Evolutionary conservation across 192 early-diverging fungal species (phyloP).

Genomic region (Gaertneriomyces sp.): DNA sequence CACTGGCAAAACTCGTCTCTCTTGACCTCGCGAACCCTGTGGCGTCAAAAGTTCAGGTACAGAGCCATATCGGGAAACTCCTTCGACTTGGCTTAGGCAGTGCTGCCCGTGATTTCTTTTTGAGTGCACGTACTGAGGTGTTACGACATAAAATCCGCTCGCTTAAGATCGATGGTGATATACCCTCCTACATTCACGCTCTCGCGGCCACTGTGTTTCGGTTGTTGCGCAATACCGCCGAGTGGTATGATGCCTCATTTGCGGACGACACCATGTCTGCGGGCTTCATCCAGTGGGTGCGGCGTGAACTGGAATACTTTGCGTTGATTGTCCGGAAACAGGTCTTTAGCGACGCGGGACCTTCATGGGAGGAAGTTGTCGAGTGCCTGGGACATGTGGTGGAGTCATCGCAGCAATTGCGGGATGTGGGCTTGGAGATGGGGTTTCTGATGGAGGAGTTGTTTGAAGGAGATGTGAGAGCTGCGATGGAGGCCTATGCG

Average conservation of each 20-base stretch:
- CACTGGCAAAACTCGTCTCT: slow-evolving; percentile 52
- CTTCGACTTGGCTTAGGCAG: slow-evolving; percentile 65
- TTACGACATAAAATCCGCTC: slow-evolving; percentile 74
- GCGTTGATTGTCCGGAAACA: slow-evolving; percentile 83
- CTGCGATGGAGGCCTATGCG: too few relatives aligned
- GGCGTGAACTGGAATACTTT: slow-evolving; percentile 79
- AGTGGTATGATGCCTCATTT: slow-evolving; percentile 92
- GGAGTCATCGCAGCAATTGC: too few relatives aligned
- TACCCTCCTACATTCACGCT: slow-evolving; percentile 71
- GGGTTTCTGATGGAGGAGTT: too few relatives aligned
- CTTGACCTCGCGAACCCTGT: slow-evolving; percentile 78
- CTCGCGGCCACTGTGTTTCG: slow-evolving; percentile 85
- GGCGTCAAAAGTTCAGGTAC: slow-evolving; percentile 74
- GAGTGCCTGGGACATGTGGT: too few relatives aligned
- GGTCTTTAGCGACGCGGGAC: slow-evolving; percentile 61
- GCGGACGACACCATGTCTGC: slow-evolving; percentile 84
- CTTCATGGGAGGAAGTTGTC: too few relatives aligned
- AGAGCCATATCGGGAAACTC: slow-evolving; percentile 75
- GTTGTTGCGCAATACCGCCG: slow-evolving; percentile 89
- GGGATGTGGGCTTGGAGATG: too few relatives aligned
- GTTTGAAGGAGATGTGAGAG: too few relatives aligned
- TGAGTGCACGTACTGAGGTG: slow-evolving; percentile 69
- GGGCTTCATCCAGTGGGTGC: slow-evolving; percentile 91
- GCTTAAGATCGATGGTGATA: slow-evolving; percentile 77
- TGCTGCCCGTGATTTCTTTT: slow-evolving; percentile 82